A percentile compares a stretch with the other conserved stretches of the same genome.
These are phyloP conservation scores for Tetrahymena elliotti DNA, from an alignment of 73 alveolate genomes.

Conservation along the genomic window DNA sequence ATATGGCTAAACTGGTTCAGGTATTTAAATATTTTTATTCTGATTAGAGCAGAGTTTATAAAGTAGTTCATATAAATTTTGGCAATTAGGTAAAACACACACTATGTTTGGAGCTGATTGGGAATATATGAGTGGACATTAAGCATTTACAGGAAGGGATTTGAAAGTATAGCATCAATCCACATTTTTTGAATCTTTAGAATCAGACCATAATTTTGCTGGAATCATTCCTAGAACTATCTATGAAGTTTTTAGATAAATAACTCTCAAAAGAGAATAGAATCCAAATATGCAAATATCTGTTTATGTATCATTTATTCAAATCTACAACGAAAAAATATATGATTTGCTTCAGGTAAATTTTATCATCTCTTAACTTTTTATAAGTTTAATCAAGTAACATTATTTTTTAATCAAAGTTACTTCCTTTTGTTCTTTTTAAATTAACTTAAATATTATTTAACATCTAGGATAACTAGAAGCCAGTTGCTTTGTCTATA, in stretches of 20 bases:
- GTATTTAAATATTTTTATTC: background rate
- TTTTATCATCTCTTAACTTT: background rate
- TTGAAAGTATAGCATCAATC: constrained; percentile 17
- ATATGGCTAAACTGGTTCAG: constrained; percentile 70
- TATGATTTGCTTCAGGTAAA: constrained; percentile 13
- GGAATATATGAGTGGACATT: constrained; percentile 27
- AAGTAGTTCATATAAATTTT: background rate
- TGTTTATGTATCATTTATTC: constrained; percentile 32
- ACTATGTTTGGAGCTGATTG: constrained; percentile 66
- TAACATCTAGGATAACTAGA: background rate
- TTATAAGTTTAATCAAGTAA: background rate
- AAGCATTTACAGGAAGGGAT: background rate
- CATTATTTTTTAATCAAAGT: background rate
- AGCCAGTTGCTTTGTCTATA: constrained; percentile 7
- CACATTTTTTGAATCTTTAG: constrained; percentile 18
- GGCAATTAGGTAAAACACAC: constrained; percentile 35
- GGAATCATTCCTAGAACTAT: constrained; percentile 41
- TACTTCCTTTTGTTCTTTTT: background rate
- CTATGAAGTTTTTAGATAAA: constrained; percentile 2
- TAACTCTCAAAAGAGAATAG: background rate
- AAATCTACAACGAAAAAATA: constrained; percentile 30
- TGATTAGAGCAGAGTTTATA: background rate
- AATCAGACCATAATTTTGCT: constrained; percentile 33
- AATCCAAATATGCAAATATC: background rate
- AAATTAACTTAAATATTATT: background rate